Base-by-base conservation (phyloP, 495 filamentous ascomycete genomes). In the Staphylotrichum longicolle region DNA sequence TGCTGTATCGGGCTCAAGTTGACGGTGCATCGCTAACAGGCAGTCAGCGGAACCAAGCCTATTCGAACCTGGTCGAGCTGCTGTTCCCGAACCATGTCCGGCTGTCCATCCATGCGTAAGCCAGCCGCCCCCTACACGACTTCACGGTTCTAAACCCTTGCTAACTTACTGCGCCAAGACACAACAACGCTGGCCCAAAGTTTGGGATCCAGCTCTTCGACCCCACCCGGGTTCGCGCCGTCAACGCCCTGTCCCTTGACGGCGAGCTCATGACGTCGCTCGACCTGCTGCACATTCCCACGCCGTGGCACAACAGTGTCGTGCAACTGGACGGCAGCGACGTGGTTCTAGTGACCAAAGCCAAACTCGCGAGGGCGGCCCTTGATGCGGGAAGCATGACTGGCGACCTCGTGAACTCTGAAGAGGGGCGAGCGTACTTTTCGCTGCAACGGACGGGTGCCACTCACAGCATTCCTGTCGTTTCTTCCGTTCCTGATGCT, bases 121-220 rank as follows among this genome's bases (percentile, higher is more conserved):
- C 51, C 6, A 6, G 2, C 14, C 15, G 3, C 9, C n/a, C 14
- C 9, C 33, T 11, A 2, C 5, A 14, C 15, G 15, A 3, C 3
- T 3, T 33, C 33, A 12, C 33, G 4, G 37, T 35, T 11, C 55
- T 57, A 30, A 57, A 11, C 32, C 10, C 33, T 2, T 20, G 33
- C 35, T 6, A 1, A 7, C 46, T 27, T 27, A 27, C 20, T 27
- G 20, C 20, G 0, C 20, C 20, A 27, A 62, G 60, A 49, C 63
- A 66, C 55, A 66, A 62, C 59, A 66, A 66, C 20, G 54, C 58
- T 14, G 63, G 63, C 9, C 63, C 63, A 15, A 66, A 66, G 20
- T 66, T 66, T 20, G 63, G 63, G 41, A 66, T 66, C 45, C 63
- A 59, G 48, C 58, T 66, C 27, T 61, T 66, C 37, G 59, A 66